A percentile compares a stretch with the other conserved stretches of the same genome.
phyloP scores from a whole-genome alignment of 495 filamentous ascomycete species.

The Aspergillus asperescens region DNA sequence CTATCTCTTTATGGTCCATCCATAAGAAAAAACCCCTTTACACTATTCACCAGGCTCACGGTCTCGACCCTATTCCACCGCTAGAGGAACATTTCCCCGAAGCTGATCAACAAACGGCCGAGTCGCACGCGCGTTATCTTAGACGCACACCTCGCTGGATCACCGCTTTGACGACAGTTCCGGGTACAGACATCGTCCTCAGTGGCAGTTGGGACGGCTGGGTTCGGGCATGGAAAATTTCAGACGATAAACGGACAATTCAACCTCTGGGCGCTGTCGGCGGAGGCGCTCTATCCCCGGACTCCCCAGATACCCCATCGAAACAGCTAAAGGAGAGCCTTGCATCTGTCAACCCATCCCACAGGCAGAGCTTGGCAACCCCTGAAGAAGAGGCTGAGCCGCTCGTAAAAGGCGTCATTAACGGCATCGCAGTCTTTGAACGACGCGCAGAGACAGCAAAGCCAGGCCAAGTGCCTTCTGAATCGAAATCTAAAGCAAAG shows the following conservation, averaged over 20 bases:
- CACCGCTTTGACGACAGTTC: conserved; percentile 78
- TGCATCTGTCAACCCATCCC: conserved; percentile 11
- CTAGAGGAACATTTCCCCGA: conserved; percentile 71
- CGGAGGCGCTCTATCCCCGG: conserved; percentile 13
- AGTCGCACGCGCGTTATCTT: conserved; percentile 45
- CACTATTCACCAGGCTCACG: conserved; percentile 74
- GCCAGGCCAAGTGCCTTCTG: conserved; percentile 21
- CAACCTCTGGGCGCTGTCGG: conserved; percentile 66
- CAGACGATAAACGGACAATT: conserved; percentile 75
- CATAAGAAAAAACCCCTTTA: conserved; percentile 95
- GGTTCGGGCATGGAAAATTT: conserved; percentile 78
- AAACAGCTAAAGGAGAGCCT: conserved; percentile 35
- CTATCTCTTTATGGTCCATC: conserved; percentile 78
- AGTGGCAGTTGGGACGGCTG: conserved; percentile 92
- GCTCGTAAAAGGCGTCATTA: conserved; percentile 68
- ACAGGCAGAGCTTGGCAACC: conserved; percentile 1
- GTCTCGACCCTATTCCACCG: conserved; percentile 59
- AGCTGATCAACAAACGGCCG: conserved; percentile 51
- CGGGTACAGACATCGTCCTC: conserved; percentile 80
- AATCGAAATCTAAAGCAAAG: conserved; percentile 49
- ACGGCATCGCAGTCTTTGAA: conserved; percentile 81
- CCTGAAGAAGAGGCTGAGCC: conserved; percentile 25
- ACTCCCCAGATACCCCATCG: conserved; percentile 33
- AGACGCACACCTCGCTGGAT: conserved; percentile 68
- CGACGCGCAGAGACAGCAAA: conserved; percentile 34